Evolutionary conservation across 2,329 filamentous ascomycete genomes (phyloP).

Genomic region (Pseudopyricularia cyperi): DNA sequence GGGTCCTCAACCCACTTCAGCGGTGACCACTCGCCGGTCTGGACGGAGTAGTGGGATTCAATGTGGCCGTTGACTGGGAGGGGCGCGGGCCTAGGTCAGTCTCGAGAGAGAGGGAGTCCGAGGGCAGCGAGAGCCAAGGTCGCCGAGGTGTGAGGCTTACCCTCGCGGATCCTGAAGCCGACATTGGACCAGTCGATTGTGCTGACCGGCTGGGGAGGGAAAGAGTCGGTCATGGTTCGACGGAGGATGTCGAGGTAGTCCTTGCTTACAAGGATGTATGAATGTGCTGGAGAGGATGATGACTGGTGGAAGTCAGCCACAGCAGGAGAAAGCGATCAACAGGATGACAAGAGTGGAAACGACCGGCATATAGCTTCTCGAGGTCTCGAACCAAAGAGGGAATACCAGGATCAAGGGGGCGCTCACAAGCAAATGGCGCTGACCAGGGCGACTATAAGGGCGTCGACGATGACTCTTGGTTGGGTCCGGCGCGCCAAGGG

Average conservation of each 20-base stretch:
- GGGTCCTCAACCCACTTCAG: constrained; percentile 73
- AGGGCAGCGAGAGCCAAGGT: not conserved
- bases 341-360: no score
- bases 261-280: not conserved
- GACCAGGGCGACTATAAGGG: no score
- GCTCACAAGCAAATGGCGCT: no score
- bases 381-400: no score
- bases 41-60: constrained; percentile 68
- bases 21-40: constrained; percentile 63
- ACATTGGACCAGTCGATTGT: constrained; percentile 91
- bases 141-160: constrained; percentile 28
- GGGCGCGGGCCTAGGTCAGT: not conserved
- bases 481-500: not conserved
- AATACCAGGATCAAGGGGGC: no score
- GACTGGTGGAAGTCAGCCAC: no score
- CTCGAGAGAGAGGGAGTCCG: not conserved
- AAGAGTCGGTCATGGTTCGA: constrained; percentile 17
- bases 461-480: no score
- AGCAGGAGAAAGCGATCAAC: no score
- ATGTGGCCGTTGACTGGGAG: constrained; percentile 82
- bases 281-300: not conserved
- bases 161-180: constrained; percentile 85
- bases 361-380: no score
- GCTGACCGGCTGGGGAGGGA: constrained; percentile 65
- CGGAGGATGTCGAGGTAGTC: not conserved